Conservation (phyloP, 139 green algal genomes). For the Micromonas pusilla region DNA sequence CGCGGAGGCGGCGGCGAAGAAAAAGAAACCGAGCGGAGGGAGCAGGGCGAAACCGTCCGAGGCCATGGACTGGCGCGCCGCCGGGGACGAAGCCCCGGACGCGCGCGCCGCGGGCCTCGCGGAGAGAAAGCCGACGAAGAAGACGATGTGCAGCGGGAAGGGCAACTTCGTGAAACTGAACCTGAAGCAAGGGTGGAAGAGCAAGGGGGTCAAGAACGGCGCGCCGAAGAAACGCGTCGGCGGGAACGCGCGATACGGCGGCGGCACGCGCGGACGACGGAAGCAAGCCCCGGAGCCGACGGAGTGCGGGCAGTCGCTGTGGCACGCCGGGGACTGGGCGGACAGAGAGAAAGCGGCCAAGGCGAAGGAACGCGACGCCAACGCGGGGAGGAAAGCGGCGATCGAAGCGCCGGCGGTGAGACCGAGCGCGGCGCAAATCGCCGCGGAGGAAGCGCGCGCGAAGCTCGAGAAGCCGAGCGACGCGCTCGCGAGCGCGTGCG, state of each 20-base stretch:
- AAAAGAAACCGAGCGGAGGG: not conserved
- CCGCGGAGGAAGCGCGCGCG: not conserved
- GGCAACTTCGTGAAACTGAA: conserved; percentile 10
- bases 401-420: not conserved
- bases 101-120: not conserved
- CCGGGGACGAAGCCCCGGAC: not conserved
- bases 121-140: not conserved
- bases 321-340: not conserved
- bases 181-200: not conserved
- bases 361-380: not conserved
- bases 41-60: not conserved
- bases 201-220: conserved; percentile 12
- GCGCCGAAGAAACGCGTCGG: conserved; percentile 1
- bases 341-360: not conserved
- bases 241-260: conserved; percentile 11
- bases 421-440: not conserved
- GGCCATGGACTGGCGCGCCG: not conserved
- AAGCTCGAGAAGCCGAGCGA: conserved; percentile 11
- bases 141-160: not conserved
- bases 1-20: not conserved
- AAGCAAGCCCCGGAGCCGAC: not conserved
- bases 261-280: not conserved
- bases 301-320: not conserved
- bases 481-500: not conserved
- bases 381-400: not conserved